Evolutionary conservation across 331 rosid genomes (phyloP), one percentile per base, ranked within the genome.

Genomic region (Saraca asoca): DNA sequence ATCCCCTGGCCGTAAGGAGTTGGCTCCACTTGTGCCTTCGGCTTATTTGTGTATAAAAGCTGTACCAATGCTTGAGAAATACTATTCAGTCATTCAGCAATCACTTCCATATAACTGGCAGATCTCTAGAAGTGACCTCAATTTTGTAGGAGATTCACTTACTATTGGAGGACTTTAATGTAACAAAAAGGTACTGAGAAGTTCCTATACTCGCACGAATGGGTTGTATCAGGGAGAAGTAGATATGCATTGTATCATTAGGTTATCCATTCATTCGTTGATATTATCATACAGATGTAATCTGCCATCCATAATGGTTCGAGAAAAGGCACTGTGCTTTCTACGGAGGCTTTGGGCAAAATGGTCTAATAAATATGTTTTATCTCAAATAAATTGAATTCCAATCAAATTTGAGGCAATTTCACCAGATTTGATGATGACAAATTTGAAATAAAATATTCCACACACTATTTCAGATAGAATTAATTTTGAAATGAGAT

Each of bases 21-120:
- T 66, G 72, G 66, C 58, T 60, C 78, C 45, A 84, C 93, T 76
- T 81, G 95, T 69, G 95, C 96, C 87, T 80, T 85, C 87, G 89
- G 76, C 16, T 42, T 13, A 29, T 24, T 52, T 67, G 75, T 79
- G 76, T 61, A 79, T 62, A 57, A 55, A 57, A 46, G 66, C 44
- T 38, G 76, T 46, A 39, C 51, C 69, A 37, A 79, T 66, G 75
- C 80, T 58, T 17, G 76, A 51, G 78, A 56, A 74, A 46, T 65
- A 74, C 46, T 65, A 39, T 53, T 72, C 49, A 44, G 57, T 61
- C 29, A 45, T 31, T 74, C 67, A 14, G 61, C 70, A 60, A 20
- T 63, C 61, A 35, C 60, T 7, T 65, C 74, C 60, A 31, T 69
- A 49, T 14, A 34, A 52, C 53, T 33, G 64, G 66, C 68, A 41